These are phyloP conservation scores for Fusarium abutilonis DNA, from an alignment of 2,329 filamentous ascomycete genomes.

Conservation along the genomic window DNA sequence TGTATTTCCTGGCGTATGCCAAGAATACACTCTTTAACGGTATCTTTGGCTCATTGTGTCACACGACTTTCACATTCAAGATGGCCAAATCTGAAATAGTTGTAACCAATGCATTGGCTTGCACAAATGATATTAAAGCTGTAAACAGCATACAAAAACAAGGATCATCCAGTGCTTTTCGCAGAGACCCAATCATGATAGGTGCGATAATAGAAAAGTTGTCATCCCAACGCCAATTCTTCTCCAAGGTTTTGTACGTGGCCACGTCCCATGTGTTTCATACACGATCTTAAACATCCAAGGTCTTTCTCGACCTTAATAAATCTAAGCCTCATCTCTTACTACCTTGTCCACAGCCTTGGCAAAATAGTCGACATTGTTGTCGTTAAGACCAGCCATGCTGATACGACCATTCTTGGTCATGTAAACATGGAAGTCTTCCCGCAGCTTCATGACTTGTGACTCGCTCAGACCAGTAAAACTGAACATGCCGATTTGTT, in stretches of 20 bases:
- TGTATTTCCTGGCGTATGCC: slow-evolving; percentile 29
- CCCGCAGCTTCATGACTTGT: slow-evolving; percentile 76
- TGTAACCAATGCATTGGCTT: slow-evolving; percentile 30
- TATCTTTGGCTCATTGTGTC: background rate
- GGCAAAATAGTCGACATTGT: slow-evolving; percentile 93
- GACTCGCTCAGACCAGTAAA: slow-evolving; percentile 83
- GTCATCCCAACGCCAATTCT: slow-evolving; percentile 42
- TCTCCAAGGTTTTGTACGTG: slow-evolving; percentile 39
- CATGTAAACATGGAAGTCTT: slow-evolving; percentile 83
- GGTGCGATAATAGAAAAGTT: slow-evolving; percentile 36
- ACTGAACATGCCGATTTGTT: slow-evolving; percentile 99
- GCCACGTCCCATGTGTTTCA: slow-evolving; percentile 42
- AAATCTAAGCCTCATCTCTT: slow-evolving; percentile 41
- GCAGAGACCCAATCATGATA: slow-evolving; percentile 41
- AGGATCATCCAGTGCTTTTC: slow-evolving; percentile 43
- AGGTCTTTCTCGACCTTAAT: slow-evolving; percentile 3
- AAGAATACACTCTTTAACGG: slow-evolving; percentile 15
- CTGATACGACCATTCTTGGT: slow-evolving; percentile 98
- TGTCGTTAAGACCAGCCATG: slow-evolving; percentile 95
- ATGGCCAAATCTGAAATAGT: background rate
- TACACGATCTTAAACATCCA: slow-evolving; percentile 37
- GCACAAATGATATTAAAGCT: slow-evolving; percentile 38
- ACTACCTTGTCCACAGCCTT: slow-evolving; percentile 89
- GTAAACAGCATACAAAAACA: slow-evolving; percentile 30
- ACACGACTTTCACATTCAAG: slow-evolving; percentile 1